Evolutionary conservation across 2,329 filamentous ascomycete genomes (phyloP).

Genomic region (Penicillium hordei): DNA sequence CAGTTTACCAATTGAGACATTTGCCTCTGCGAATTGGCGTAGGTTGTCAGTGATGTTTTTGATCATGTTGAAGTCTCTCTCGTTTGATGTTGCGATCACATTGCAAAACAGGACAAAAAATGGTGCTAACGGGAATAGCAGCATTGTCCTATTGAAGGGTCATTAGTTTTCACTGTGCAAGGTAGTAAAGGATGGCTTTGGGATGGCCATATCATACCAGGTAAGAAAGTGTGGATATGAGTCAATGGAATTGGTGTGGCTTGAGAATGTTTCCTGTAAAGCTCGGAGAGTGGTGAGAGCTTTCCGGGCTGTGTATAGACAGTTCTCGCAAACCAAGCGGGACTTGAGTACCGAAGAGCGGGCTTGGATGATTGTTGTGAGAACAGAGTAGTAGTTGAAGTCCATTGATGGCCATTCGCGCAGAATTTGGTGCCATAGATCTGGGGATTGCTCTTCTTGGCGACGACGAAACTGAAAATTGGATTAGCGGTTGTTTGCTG

Average conservation of each 20-base stretch:
- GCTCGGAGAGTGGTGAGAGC: constrained; percentile 20
- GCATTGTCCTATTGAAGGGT: constrained; percentile 21
- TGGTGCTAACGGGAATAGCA: constrained; percentile 21
- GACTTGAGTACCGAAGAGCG: constrained; percentile 26
- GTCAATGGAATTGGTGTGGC: constrained; percentile 14
- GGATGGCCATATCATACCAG: constrained; percentile 10
- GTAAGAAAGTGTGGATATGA: constrained; percentile 26
- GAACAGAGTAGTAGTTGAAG: constrained; percentile 25
- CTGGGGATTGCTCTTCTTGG: constrained; percentile 17
- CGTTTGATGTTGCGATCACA: constrained; percentile 25
- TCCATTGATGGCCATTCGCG: constrained; percentile 25
- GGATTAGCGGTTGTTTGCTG: not conserved
- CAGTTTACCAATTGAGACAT: constrained; percentile 23
- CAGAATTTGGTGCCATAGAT: constrained; percentile 15
- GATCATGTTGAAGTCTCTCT: constrained; percentile 25
- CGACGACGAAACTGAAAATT: constrained; percentile 12
- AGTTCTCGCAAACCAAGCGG: constrained; percentile 25
- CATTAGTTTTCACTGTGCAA: not conserved
- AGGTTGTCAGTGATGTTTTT: constrained; percentile 25
- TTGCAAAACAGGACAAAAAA: constrained; percentile 28
- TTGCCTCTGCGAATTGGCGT: constrained; percentile 22
- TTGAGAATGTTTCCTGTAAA: constrained; percentile 20
- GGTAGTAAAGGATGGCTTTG: not conserved
- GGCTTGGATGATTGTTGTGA: constrained; percentile 25
- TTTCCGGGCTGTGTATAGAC: constrained; percentile 24